Evolutionary conservation across 2,329 filamentous ascomycete species (phyloP), one percentile per base, ranked within the genome.

Genomic region (Cordyceps militaris): DNA sequence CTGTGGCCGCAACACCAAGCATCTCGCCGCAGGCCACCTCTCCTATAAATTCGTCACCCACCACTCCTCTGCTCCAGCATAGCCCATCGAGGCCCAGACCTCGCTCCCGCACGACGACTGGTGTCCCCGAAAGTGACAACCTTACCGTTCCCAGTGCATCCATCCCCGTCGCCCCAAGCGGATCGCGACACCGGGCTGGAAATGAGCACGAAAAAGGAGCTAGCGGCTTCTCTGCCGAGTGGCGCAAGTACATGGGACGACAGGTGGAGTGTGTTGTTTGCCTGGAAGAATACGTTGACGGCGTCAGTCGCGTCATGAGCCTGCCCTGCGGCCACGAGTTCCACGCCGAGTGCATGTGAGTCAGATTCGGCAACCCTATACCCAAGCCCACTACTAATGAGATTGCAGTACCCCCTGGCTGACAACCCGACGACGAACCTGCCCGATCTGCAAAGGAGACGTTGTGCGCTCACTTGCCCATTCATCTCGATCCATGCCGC

Each of bases 311-410:
- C 67, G 93, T 99, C 40, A 99, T 99, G 94, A 95, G 91, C 68
- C 75, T 99, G 59, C 94, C 94, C 9, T 99, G 94, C 73, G 94
- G 94, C 36, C 94, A 99, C 70, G 94, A 99, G 68, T 99, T 97
- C 72, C 94, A 99, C 71, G 93, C 81, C 28, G 91, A 96, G 69
- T 99, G 94, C 91, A 97, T 99, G 91, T 96, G 76, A 87, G 91
- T 88, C 54, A 57, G 14, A 19, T 30, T 2, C 10, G 3, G 3
- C 16, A 21, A 23, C n/a, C 32, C 30, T 9, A 6, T 8, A n/a
- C 5, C 8, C 19, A 32, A 24, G 7, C n/a, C 6, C 24, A 21
- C 11, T 9, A 36, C 49, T 58, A 42, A 51, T 28, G 30, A 55
- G 47, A 56, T 26, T 59, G 23, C 62, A 96, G 91, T 69, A 97